Conservation (phyloP, 345 rosid species). For the Salix exigua region DNA sequence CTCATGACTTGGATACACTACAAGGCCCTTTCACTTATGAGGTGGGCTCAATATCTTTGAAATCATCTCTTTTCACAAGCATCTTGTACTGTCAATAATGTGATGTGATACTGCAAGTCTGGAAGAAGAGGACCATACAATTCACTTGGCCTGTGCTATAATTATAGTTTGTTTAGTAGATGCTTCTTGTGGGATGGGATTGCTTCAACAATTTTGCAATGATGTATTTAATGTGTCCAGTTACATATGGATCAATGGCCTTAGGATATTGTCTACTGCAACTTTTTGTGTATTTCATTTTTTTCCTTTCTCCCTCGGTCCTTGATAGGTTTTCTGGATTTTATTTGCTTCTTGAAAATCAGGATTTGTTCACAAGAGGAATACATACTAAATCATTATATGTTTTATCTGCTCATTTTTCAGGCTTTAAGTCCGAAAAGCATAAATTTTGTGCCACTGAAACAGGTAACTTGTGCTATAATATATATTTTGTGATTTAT, state of each 20-base stretch:
- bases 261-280: neutral
- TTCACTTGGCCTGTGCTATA: neutral
- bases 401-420: conserved; percentile 11
- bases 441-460: conserved; percentile 71
- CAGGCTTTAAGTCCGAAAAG: conserved; percentile 74
- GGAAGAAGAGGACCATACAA: neutral
- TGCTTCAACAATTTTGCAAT: neutral
- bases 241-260: neutral
- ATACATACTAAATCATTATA: neutral
- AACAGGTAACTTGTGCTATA: conserved; percentile 47
- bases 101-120: neutral
- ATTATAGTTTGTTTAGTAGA: neutral
- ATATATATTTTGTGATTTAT: neutral
- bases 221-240: neutral
- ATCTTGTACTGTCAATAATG: neutral
- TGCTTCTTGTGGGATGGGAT: neutral
- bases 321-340: neutral
- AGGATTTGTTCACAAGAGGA: neutral
- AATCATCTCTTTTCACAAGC: neutral
- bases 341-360: neutral
- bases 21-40: conserved; percentile 90
- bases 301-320: too few species aligned
- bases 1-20: conserved; percentile 89
- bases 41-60: conserved; percentile 38
- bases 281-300: neutral